Evolutionary conservation across 208 protist genomes (phyloP).

Genomic region (Willaertia magna): DNA sequence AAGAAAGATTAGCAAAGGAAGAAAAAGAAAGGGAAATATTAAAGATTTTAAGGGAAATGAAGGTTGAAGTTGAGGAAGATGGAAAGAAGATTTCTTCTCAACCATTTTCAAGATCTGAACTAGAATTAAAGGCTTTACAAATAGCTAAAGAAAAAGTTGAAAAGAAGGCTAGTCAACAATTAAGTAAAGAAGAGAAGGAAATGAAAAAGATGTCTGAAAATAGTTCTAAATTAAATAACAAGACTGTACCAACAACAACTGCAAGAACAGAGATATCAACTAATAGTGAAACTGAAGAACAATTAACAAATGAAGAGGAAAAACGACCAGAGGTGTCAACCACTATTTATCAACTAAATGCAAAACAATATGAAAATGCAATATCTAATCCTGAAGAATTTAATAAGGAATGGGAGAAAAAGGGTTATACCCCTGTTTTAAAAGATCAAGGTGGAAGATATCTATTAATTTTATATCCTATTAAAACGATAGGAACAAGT

Average conservation of each 20-base stretch:
- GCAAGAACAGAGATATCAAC: too few relatives aligned
- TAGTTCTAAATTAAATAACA: too few relatives aligned
- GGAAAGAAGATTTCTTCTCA: not conserved
- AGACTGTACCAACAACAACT: too few relatives aligned
- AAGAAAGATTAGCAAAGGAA: not conserved
- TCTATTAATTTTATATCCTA: not conserved
- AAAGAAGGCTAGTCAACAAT: not conserved
- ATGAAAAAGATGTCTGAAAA: not conserved
- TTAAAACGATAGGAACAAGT: not conserved
- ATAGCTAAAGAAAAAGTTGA: not conserved
- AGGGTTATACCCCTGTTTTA: not conserved
- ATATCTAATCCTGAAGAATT: not conserved
- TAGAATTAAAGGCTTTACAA: too few relatives aligned
- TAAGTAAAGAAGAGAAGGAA: too few relatives aligned
- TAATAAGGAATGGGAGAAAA: not conserved
- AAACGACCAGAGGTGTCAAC: not conserved
- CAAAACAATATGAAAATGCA: not conserved
- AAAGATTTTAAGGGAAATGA: not conserved
- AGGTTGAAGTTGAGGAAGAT: not conserved
- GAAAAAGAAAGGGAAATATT: not conserved
- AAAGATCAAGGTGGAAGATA: not conserved
- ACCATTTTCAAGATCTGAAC: not conserved
- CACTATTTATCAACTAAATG: not conserved
- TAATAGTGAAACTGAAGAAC: too few relatives aligned
- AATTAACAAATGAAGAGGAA: not conserved